Evolutionary conservation across 176 grass and related monocot species (phyloP), one percentile per base, ranked within the genome.

Genomic region (Cenchrus fungigraminus): DNA sequence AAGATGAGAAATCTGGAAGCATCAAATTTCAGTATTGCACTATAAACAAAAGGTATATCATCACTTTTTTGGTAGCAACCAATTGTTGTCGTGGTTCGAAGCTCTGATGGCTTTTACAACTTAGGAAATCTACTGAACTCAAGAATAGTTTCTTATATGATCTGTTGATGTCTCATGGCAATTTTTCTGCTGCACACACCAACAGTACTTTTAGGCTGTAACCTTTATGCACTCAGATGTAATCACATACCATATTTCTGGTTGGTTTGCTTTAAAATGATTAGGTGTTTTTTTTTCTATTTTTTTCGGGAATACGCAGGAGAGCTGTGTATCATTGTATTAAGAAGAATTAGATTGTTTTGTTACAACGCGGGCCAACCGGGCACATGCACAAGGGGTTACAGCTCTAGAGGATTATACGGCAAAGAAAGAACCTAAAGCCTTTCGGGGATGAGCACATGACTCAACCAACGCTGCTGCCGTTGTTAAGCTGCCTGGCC

Each of bases 21-120:
- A 68, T 92, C 70, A 96, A 91, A 70, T 99, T 96, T 78, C 97
- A 99, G 73, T 99, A 99, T 78, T 99, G 97, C 88, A 96, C 90
- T 53, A 99, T 99, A 94, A 96, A 92, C 74, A 99, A 96, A 82
- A 99, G 97, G 97, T 97, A 83, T 11, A 11, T 6, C 22, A 34
- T 34, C 14, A 49, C 83, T 59, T 64, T 19, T 69, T 76, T 25
- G 59, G 49, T 8, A 31, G 40, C 14, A 8, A 42, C 19, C 64
- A 3, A 5, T 63, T 53, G 37, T 70, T 79, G 20, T 31, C 50
- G 8, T 32, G 31, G 22, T 56, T 54, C 31, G 45, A 72, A 60
- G 2, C 13, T 49, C 12, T 83, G 3, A 15, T 84, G 52, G 25
- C 20, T 71, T 14, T 40, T 58, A 43, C 17, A 50, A 44, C 31